These are phyloP conservation scores for Xylariaceae sp. DNA, from an alignment of 2,329 filamentous ascomycete species.

Conservation along the genomic window DNA sequence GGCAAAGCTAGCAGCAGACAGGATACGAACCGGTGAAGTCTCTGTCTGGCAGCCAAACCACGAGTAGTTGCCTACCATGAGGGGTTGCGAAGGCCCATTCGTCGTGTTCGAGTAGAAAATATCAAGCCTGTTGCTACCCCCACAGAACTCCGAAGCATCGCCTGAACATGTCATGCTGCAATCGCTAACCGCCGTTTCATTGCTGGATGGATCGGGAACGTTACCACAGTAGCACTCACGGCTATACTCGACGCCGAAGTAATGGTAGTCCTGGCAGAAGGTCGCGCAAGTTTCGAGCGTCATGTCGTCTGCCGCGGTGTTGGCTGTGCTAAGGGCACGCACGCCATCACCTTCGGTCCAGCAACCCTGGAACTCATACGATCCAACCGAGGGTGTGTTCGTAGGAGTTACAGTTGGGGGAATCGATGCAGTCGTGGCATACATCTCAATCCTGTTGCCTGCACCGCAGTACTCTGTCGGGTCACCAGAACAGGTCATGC, in stretches of 20 bases:
- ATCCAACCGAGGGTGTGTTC: constrained; percentile 29
- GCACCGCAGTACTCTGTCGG: constrained; percentile 37
- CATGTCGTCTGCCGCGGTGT: constrained; percentile 25
- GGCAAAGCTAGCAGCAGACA: constrained; percentile 16
- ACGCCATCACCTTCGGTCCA: constrained; percentile 36
- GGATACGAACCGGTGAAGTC: constrained; percentile 8
- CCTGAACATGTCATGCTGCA: constrained; percentile 25
- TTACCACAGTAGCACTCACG: constrained; percentile 38
- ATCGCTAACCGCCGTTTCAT: constrained; percentile 15
- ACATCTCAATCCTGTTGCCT: constrained; percentile 36
- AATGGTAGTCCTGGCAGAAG: constrained; percentile 25
- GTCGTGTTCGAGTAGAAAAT: constrained; percentile 22
- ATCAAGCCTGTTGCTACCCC: constrained; percentile 21
- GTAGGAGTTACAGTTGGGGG: constrained; percentile 17
- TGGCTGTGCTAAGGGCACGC: constrained; percentile 32
- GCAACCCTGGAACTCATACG: constrained; percentile 38
- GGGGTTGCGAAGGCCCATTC: constrained; percentile 15
- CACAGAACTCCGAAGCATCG: constrained; percentile 23
- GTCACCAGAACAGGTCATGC: constrained; percentile 36
- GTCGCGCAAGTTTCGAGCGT: constrained; percentile 37
- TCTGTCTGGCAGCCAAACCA: constrained; percentile 20
- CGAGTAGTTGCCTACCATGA: constrained; percentile 17
- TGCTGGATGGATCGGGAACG: constrained; percentile 12
- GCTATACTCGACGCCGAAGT: constrained; percentile 16
- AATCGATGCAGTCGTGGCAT: constrained; percentile 23